Percentiles rank a stretch among this genome's conserved stretches.
These are phyloP conservation scores for Malus asiatica DNA, from an alignment of 306 rosid genomes.

Conservation along the genomic window DNA sequence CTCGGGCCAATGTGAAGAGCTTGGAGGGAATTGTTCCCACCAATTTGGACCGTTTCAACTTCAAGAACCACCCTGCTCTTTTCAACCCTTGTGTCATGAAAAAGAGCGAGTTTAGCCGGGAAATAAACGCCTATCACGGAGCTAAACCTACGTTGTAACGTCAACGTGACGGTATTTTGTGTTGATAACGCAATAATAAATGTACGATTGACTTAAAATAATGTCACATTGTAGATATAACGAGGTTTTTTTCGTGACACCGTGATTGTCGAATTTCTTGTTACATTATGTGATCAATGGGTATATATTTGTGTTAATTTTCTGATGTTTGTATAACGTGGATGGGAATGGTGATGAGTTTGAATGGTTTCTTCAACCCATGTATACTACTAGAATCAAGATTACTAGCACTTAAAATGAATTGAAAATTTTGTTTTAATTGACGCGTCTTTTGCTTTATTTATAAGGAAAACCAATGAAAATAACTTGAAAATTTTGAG, in stretches of 20 bases:
- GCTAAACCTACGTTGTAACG: background rate
- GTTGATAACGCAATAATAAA: background rate
- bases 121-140: background rate
- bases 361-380: background rate
- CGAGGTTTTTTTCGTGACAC: background rate
- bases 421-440: background rate
- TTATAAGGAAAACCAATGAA: too few species aligned
- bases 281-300: background rate
- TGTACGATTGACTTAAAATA: too few species aligned
- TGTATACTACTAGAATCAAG: background rate
- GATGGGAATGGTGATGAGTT: background rate
- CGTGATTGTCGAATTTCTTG: background rate
- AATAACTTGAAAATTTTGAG: too few species aligned
- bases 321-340: background rate
- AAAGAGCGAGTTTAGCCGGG: background rate
- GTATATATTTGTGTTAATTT: background rate
- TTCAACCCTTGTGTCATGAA: constrained; percentile 7
- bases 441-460: background rate
- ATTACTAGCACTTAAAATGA: background rate
- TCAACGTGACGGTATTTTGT: background rate
- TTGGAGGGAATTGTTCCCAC: constrained; percentile 16
- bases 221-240: background rate
- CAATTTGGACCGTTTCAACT: constrained; percentile 14
- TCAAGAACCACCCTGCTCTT: constrained; percentile 27
- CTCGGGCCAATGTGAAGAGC: constrained; percentile 25